These are phyloP conservation scores for Sarocladium oryzae DNA, from an alignment of 2,329 filamentous ascomycete genomes.

Conservation along the genomic window DNA sequence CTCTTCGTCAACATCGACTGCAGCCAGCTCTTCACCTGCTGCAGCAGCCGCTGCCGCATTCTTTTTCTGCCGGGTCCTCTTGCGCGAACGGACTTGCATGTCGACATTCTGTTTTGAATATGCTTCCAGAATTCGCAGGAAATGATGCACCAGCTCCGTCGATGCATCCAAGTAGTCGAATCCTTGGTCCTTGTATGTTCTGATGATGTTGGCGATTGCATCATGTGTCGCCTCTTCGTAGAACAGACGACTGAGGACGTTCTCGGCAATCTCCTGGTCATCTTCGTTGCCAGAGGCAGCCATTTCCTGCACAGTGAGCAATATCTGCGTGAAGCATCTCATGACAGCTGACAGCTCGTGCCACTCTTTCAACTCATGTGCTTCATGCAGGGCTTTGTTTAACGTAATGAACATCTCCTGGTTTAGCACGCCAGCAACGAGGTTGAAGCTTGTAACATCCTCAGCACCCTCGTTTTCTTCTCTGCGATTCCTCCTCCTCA, in stretches of 20 bases:
- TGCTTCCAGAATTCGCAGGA: slow-evolving; percentile 81
- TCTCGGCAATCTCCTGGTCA: slow-evolving; percentile 97
- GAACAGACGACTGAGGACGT: slow-evolving; percentile 94
- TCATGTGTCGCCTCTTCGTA: slow-evolving; percentile 96
- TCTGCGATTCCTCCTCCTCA: slow-evolving; percentile 57
- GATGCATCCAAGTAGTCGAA: slow-evolving; percentile 90
- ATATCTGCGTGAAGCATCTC: slow-evolving; percentile 90
- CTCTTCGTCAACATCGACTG: slow-evolving; percentile 51
- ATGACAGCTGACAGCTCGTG: slow-evolving; percentile 79
- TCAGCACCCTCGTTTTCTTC: slow-evolving; percentile 40
- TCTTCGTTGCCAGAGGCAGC: slow-evolving; percentile 74
- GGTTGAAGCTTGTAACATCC: slow-evolving; percentile 69
- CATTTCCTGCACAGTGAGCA: slow-evolving; percentile 92
- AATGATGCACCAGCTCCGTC: slow-evolving; percentile 87
- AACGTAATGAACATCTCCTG: slow-evolving; percentile 92
- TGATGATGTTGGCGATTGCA: slow-evolving; percentile 69
- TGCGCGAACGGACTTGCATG: slow-evolving; percentile 82
- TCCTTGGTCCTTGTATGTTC: slow-evolving; percentile 87
- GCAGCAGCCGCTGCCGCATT: slow-evolving; percentile 44
- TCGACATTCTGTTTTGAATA: slow-evolving; percentile 95
- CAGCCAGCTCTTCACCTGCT: slow-evolving; percentile 34
- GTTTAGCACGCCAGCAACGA: slow-evolving; percentile 84
- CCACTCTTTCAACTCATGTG: slow-evolving; percentile 81
- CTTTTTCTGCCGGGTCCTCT: slow-evolving; percentile 66
- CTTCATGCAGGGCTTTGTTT: slow-evolving; percentile 73